Evolutionary conservation across 2,329 filamentous ascomycete species (phyloP).

Genomic region (Penicillium rolfsii): DNA sequence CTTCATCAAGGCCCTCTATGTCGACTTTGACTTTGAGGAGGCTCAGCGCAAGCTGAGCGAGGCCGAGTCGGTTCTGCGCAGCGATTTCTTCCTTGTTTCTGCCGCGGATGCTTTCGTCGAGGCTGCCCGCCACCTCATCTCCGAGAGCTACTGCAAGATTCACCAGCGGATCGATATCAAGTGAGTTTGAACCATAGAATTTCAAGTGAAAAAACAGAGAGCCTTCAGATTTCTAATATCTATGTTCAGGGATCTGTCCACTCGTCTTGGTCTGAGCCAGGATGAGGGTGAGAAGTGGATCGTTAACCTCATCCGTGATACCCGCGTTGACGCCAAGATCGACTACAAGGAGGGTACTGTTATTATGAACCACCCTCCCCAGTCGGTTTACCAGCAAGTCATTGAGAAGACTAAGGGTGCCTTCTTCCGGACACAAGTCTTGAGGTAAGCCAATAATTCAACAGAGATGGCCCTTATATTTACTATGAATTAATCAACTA

Average conservation of each 20-base stretch:
- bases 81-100: slow-evolving; percentile 92
- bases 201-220: slow-evolving; percentile 9
- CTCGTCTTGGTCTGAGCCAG: slow-evolving; percentile 84
- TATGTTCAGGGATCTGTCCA: slow-evolving; percentile 72
- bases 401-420: slow-evolving; percentile 99
- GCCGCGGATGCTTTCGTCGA: slow-evolving; percentile 89
- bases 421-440: slow-evolving; percentile 96
- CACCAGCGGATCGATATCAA: slow-evolving; percentile 98
- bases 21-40: slow-evolving; percentile 97
- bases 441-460: slow-evolving; percentile 56
- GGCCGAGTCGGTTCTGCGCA: slow-evolving; percentile 87
- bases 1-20: slow-evolving; percentile 93
- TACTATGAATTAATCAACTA: slow-evolving; percentile 6
- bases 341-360: slow-evolving; percentile 99
- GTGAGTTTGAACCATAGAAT: slow-evolving; percentile 45
- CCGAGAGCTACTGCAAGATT: slow-evolving; percentile 99
- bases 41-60: slow-evolving; percentile 84
- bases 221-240: slow-evolving; percentile 18
- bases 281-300: slow-evolving; percentile 99
- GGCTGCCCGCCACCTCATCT: slow-evolving; percentile 92
- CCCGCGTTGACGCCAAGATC: slow-evolving; percentile 96
- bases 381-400: slow-evolving; percentile 98
- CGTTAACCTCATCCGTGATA: slow-evolving; percentile 98
- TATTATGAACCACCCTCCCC: slow-evolving; percentile 98
- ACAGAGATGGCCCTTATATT: not conserved